phyloP scores from a whole-genome alignment of 495 filamentous ascomycete genomes.

The Barbatosphaeria neglecta region DNA sequence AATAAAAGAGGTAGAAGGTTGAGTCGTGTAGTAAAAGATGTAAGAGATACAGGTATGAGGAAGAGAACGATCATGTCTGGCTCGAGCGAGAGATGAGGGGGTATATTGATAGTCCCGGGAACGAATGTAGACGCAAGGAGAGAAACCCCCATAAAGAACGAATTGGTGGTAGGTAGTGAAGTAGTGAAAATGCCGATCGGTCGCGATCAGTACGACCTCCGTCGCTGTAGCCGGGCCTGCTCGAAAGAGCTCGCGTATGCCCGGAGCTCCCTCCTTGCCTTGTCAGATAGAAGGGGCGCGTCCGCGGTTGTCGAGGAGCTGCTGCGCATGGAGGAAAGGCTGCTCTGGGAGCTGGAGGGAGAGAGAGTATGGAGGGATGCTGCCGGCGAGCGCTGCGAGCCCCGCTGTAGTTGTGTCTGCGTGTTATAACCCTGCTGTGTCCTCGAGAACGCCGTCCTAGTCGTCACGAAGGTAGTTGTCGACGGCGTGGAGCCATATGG shows the following conservation, averaged over 20 bases:
- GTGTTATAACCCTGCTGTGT: neutral
- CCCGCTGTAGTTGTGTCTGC: slow-evolving; percentile 9
- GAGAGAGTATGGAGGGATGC: slow-evolving; percentile 40
- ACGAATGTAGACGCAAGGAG: neutral
- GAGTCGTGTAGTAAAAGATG: neutral
- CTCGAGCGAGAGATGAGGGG: neutral
- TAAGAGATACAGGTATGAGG: neutral
- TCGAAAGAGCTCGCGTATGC: slow-evolving; percentile 85
- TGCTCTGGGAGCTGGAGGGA: slow-evolving; percentile 75
- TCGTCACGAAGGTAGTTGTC: slow-evolving; percentile 1
- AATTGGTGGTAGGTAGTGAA: slow-evolving; percentile 8
- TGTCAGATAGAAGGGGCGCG: slow-evolving; percentile 54
- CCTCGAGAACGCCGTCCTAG: neutral
- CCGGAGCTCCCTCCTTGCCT: slow-evolving; percentile 67
- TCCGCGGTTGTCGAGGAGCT: slow-evolving; percentile 43
- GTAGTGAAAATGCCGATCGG: slow-evolving; percentile 3
- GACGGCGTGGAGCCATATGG: slow-evolving; percentile 31
- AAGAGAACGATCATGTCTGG: neutral
- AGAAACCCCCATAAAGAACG: slow-evolving; percentile 1
- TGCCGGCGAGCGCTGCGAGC: slow-evolving; percentile 24
- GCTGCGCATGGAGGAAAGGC: slow-evolving; percentile 67
- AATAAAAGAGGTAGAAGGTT: no score
- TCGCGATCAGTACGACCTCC: slow-evolving; percentile 38
- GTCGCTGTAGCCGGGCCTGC: slow-evolving; percentile 49
- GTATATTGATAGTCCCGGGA: neutral